phyloP scores from a whole-genome alignment of 352 stramenopile species.

The Pseudoperonospora humuli region DNA sequence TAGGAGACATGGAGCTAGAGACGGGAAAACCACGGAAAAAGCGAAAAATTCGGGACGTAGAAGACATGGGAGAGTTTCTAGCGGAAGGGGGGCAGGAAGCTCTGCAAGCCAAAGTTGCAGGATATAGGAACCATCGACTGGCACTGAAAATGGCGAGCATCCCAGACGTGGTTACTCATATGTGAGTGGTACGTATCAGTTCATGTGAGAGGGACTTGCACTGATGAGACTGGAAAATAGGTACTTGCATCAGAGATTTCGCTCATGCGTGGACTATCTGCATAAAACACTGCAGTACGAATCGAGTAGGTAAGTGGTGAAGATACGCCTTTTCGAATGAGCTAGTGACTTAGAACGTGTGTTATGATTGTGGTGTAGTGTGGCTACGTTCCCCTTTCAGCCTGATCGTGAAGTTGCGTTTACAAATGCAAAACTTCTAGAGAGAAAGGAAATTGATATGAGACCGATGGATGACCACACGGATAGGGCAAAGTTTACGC shows the following conservation, averaged over 20 bases:
- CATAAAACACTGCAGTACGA: slow-evolving; percentile 16
- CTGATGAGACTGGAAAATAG: slow-evolving; percentile 11
- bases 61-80: slow-evolving; percentile 32
- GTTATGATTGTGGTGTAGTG: slow-evolving; percentile 3
- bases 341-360: not conserved
- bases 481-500: slow-evolving; percentile 14
- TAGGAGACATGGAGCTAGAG: not conserved
- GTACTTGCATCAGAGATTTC: slow-evolving; percentile 62
- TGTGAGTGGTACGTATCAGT: slow-evolving; percentile 11
- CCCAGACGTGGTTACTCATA: slow-evolving; percentile 17
- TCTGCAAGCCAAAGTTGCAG: slow-evolving; percentile 24
- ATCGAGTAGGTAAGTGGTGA: slow-evolving; percentile 11
- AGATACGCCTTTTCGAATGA: not conserved
- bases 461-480: not conserved
- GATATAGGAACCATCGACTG: slow-evolving; percentile 34
- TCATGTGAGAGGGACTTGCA: not conserved
- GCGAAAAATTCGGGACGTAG: slow-evolving; percentile 18
- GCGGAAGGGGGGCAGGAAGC: slow-evolving; percentile 34
- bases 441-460: slow-evolving; percentile 30
- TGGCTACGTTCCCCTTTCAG: slow-evolving; percentile 37
- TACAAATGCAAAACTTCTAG: slow-evolving; percentile 51
- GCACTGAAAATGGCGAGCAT: slow-evolving; percentile 22
- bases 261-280: slow-evolving; percentile 33
- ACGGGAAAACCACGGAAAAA: slow-evolving; percentile 1
- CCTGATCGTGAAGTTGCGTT: slow-evolving; percentile 30